Conservation (phyloP, 768 basidiomycete species). For the Lactifluus volemus region DNA sequence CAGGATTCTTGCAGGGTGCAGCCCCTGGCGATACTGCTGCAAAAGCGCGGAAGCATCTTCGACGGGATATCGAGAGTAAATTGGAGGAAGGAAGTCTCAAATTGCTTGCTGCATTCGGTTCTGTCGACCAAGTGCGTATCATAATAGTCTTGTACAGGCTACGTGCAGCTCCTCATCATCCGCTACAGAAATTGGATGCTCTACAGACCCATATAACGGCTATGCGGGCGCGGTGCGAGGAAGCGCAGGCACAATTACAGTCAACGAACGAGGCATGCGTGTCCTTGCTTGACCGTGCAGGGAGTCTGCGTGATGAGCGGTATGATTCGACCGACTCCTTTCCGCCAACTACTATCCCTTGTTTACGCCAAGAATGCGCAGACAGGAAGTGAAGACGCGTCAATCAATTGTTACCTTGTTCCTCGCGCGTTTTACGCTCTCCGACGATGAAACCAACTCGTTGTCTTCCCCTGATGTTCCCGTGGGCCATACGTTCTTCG, state of each 20-base stretch:
- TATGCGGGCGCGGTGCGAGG: slow-evolving; percentile 78
- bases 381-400: slow-evolving; percentile 61
- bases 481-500: slow-evolving; percentile 67
- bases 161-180: background rate
- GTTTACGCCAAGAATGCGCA: slow-evolving; percentile 24
- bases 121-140: slow-evolving; percentile 79
- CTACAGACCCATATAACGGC: slow-evolving; percentile 67
- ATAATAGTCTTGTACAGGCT: background rate
- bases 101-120: slow-evolving; percentile 77
- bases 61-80: slow-evolving; percentile 77
- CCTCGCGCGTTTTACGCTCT: slow-evolving; percentile 78
- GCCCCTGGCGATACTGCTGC: slow-evolving; percentile 57
- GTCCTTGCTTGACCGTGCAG: slow-evolving; percentile 74
- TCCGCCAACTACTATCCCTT: background rate
- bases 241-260: slow-evolving; percentile 69
- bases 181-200: slow-evolving; percentile 67
- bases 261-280: slow-evolving; percentile 71
- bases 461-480: slow-evolving; percentile 74
- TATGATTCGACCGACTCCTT: slow-evolving; percentile 24
- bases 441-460: slow-evolving; percentile 58
- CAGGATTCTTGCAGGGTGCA: slow-evolving; percentile 28
- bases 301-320: slow-evolving; percentile 67
- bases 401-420: slow-evolving; percentile 73
- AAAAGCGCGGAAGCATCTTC: slow-evolving; percentile 67
- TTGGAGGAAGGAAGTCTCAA: slow-evolving; percentile 73